phyloP scores from a whole-genome alignment of 1,139 yeast genomes.

The Kurtzmaniella quercitrusa region DNA sequence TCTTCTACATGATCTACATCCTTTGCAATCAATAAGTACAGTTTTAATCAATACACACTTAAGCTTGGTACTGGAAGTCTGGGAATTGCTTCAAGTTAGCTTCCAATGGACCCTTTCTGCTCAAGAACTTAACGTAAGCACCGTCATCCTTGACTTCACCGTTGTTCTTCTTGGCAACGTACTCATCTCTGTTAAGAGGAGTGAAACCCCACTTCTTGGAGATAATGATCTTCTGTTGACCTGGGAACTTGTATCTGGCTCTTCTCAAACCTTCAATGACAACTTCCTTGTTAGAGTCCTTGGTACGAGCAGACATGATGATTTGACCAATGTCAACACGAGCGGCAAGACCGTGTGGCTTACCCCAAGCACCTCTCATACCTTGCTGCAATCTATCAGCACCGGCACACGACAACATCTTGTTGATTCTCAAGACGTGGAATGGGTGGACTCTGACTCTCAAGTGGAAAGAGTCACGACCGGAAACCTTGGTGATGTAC shows the following conservation, averaged over 20 bases:
- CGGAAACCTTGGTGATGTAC: conserved; percentile 95
- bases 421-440: conserved; percentile 99
- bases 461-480: conserved; percentile 99
- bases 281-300: conserved; percentile 95
- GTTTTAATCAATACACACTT: conserved; percentile 10
- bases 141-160: conserved; percentile 99
- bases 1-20: too few relatives aligned
- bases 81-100: conserved; percentile 94
- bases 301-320: conserved; percentile 97
- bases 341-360: conserved; percentile 99
- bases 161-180: conserved; percentile 87
- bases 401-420: conserved; percentile 99
- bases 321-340: conserved; percentile 99
- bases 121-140: conserved; percentile 98
- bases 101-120: conserved; percentile 94
- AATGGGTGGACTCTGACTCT: conserved; percentile 99
- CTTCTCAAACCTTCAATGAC: conserved; percentile 99
- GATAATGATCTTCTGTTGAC: conserved; percentile 98
- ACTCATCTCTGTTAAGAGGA: conserved; percentile 95
- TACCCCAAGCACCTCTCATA: conserved; percentile 99
- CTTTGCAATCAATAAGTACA: conserved; percentile 7
- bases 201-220: conserved; percentile 99
- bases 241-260: conserved; percentile 99
- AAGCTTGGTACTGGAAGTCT: conserved; percentile 64
- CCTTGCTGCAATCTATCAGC: conserved; percentile 99